Evolutionary conservation across 108 stramenopile species (phyloP), one percentile per base, ranked within the genome.

Genomic region (Aureococcus anophagefferens): DNA sequence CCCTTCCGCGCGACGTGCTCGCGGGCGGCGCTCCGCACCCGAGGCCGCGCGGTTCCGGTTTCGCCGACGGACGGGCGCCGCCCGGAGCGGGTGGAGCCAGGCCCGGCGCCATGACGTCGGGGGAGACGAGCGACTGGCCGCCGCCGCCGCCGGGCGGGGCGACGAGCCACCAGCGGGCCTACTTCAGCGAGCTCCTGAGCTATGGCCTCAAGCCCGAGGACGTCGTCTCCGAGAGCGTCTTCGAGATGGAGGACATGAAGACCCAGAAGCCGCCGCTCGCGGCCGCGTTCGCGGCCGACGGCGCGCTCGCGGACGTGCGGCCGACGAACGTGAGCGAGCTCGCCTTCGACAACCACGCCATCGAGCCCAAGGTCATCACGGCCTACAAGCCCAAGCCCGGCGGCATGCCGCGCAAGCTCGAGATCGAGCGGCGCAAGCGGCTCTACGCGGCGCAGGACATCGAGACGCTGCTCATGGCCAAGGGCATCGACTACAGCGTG

Each of bases 331-430:
- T 46, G 21, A 31, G 46, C 46, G 5, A 16, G 32, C 31, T 46
- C 18, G 30, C 33, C 51, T 63, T 71, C 63, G 63, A 71, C 35
- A 16, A 34, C 18, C 35, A 71, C 34, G 72, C 67, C 14, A 68
- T 65, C 77, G 86, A 85, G 70, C 86, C 86, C 34, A 85, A 85
- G 69, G 84, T 86, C 36, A 68, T 67, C 25, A 77, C 73, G 21
- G 83, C 85, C 0, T 83, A 79, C 73, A 76, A 75, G 36, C 69
- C 85, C 9, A 44, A 65, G 14, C 82, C 83, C 0, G 87, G 87
- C 7, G 62, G 70, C 33, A 78, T 84, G n/a, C 87, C 87, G n/a
- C 71, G 87, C 16, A 72, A 68, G 46, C 77, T 87, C 65, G 81
- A 84, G 73, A 84, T 87, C 16, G 85, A 87, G 72, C 76, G 87